Percentiles rank a stretch among this genome's conserved stretches.
These are phyloP conservation scores for Podaxis sp. DNA, from an alignment of 768 basidiomycete genomes.

Conservation along the genomic window DNA sequence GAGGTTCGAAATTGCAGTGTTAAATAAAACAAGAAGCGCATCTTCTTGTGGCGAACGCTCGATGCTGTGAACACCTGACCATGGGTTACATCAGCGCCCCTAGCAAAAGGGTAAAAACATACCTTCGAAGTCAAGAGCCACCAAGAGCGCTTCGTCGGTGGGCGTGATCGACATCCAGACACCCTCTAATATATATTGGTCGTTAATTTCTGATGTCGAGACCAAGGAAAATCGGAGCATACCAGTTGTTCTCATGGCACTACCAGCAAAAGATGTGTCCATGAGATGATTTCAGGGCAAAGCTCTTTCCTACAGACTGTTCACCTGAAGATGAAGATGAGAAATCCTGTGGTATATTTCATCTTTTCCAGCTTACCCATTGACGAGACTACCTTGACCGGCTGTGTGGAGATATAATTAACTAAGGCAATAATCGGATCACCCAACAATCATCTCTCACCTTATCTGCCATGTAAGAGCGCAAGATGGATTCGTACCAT, in stretches of 20 bases:
- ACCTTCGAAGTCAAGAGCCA: slow-evolving; percentile 69
- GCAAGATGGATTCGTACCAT: slow-evolving; percentile 66
- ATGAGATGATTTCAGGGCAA: slow-evolving; percentile 59
- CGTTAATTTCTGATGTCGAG: background rate
- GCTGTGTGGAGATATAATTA: slow-evolving; percentile 30
- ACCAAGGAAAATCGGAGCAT: background rate
- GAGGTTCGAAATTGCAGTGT: slow-evolving; percentile 64
- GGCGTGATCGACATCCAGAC: slow-evolving; percentile 71
- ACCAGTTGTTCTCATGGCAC: slow-evolving; percentile 62
- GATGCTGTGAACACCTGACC: slow-evolving; percentile 59
- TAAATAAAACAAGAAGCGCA: slow-evolving; percentile 61
- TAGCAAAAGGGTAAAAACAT: background rate
- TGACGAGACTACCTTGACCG: slow-evolving; percentile 63
- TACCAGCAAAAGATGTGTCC: slow-evolving; percentile 66
- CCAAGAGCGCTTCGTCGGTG: slow-evolving; percentile 50
- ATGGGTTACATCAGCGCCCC: background rate
- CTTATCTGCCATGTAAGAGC: slow-evolving; percentile 60
- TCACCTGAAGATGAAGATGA: slow-evolving; percentile 37
- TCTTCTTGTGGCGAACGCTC: slow-evolving; percentile 67
- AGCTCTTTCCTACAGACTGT: slow-evolving; percentile 66
- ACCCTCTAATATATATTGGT: slow-evolving; percentile 37
- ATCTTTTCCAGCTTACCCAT: slow-evolving; percentile 43
- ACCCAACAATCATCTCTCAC: slow-evolving; percentile 23
- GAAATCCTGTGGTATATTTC: background rate
- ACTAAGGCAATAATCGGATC: background rate